Percentiles rank a stretch among this genome's conserved stretches.
Conservation (phyloP, 2,329 filamentous ascomycete genomes). For the Macroventuria anomochaeta region DNA sequence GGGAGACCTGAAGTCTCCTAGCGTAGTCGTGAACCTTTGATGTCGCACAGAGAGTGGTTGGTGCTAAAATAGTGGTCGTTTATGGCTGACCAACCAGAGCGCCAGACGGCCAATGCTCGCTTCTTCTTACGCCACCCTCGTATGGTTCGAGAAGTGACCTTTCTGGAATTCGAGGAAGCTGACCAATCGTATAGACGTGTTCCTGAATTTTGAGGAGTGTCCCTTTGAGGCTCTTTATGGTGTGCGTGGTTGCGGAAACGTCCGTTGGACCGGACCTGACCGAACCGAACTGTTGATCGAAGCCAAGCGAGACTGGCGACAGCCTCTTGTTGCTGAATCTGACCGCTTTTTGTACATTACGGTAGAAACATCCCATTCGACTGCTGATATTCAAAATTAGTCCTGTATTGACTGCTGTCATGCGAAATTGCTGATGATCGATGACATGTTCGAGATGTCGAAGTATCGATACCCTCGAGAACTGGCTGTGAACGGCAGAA, state of each 20-base stretch:
- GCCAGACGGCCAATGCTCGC: slow-evolving; percentile 3
- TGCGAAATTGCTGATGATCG: too few relatives aligned
- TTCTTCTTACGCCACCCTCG: slow-evolving; percentile 20
- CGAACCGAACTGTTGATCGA: slow-evolving; percentile 7
- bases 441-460: too few relatives aligned
- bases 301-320: neutral
- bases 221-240: slow-evolving; percentile 5
- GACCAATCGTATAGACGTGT: neutral
- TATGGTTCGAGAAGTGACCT: slow-evolving; percentile 8
- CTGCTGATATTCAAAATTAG: too few relatives aligned
- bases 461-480: too few relatives aligned
- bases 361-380: too few relatives aligned
- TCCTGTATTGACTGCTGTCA: too few relatives aligned
- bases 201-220: neutral
- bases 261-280: slow-evolving; percentile 26
- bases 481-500: too few relatives aligned
- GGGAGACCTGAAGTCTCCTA: slow-evolving; percentile 7
- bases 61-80: slow-evolving; percentile 24
- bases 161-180: neutral
- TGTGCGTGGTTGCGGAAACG: neutral
- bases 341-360: slow-evolving; percentile 4
- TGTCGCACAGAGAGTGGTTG: slow-evolving; percentile 30
- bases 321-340: neutral
- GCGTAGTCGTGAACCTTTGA: slow-evolving; percentile 12
- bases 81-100: slow-evolving; percentile 22